phyloP scores from a whole-genome alignment of 257 asterid species.

The Cruciata laevipes region DNA sequence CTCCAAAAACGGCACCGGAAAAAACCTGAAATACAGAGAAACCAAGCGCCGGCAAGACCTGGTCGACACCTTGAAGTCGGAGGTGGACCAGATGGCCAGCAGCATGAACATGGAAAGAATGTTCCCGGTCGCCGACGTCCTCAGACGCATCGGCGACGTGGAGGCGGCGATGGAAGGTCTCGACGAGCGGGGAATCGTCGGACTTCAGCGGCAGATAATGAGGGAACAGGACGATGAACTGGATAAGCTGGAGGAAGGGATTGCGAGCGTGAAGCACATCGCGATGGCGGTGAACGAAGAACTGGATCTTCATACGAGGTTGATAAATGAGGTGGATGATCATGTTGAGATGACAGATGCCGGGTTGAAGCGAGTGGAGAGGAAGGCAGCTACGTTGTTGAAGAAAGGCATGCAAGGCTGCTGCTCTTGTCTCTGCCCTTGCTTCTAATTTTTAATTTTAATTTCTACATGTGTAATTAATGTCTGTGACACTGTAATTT shows the following conservation, averaged over 20 bases:
- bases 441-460: no score
- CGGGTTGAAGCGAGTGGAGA: conserved; percentile 62
- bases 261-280: conserved; percentile 83
- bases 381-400: conserved; percentile 54
- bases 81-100: conserved; percentile 77
- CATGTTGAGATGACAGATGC: conserved; percentile 77
- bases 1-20: conserved; percentile 24
- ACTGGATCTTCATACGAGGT: conserved; percentile 76
- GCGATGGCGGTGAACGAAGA: conserved; percentile 94
- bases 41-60: conserved; percentile 79
- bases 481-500: no score
- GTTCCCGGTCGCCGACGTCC: conserved; percentile 69
- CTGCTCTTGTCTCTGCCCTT: conserved; percentile 70
- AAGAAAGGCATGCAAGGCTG: conserved; percentile 69
- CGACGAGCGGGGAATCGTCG: conserved; percentile 72
- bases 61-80: conserved; percentile 56
- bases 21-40: conserved; percentile 70
- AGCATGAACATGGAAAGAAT: conserved; percentile 67
- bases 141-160: conserved; percentile 62
- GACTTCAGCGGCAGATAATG: conserved; percentile 86
- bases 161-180: conserved; percentile 64
- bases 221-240: conserved; percentile 92
- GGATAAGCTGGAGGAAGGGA: conserved; percentile 75
- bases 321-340: conserved; percentile 67
- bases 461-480: no score